Evolutionary conservation across 371 early-diverging fungal genomes (phyloP).

Genomic region (Zopfochytrium polystomum): DNA sequence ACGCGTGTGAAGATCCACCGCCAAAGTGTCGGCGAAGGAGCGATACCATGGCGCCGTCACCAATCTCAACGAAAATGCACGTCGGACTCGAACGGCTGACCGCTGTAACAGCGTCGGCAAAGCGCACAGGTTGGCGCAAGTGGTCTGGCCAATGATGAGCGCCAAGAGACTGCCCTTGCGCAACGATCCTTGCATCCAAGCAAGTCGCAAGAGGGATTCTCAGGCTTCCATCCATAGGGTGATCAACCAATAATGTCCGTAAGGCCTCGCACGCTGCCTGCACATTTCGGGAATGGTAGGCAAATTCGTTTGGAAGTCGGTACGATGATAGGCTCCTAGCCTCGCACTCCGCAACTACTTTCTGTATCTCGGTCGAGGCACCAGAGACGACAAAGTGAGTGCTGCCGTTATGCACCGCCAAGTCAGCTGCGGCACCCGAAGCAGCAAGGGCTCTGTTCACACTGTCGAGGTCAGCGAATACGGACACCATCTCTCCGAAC

Average conservation of each 20-base stretch:
- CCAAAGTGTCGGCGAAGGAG: neutral
- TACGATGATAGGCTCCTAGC: neutral
- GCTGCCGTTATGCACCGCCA: conserved; percentile 2
- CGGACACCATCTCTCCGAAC: conserved; percentile 2
- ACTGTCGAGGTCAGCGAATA: neutral
- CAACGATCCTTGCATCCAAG: neutral
- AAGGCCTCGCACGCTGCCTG: neutral
- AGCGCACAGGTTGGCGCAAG: conserved; percentile 1
- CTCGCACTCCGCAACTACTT: neutral
- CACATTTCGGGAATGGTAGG: conserved; percentile 1
- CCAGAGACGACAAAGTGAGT: conserved; percentile 1
- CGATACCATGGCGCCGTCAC: neutral
- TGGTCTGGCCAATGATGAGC: conserved; percentile 2
- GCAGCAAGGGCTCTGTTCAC: neutral
- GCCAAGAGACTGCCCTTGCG: neutral
- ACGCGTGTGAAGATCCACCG: too few species aligned
- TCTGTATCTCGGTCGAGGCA: neutral
- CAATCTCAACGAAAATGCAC: conserved; percentile 1
- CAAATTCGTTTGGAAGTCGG: conserved; percentile 2
- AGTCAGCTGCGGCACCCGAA: neutral
- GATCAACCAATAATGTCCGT: too few species aligned
- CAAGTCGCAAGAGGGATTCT: conserved; percentile 2
- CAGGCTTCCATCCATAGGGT: neutral
- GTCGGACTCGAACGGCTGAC: neutral
- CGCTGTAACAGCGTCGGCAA: neutral